Evolutionary conservation across 768 basidiomycete genomes (phyloP).

Genomic region (Pleurotus pulmonarius): DNA sequence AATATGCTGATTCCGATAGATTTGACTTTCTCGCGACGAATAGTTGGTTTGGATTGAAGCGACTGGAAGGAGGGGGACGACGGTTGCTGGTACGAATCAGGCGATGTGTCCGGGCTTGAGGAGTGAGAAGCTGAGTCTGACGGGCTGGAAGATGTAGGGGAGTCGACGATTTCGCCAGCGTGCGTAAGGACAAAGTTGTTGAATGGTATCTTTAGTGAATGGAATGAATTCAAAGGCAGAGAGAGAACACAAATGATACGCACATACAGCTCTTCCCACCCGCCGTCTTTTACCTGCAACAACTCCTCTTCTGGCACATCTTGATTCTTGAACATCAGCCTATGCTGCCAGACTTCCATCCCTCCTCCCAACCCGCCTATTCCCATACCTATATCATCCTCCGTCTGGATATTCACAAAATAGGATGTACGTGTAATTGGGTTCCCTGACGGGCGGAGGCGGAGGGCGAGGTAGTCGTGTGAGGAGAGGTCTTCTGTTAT

Average conservation of each 20-base stretch:
- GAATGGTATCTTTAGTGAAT: conserved; percentile 67
- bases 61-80: too few relatives aligned
- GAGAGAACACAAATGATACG: conserved; percentile 23
- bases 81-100: too few relatives aligned
- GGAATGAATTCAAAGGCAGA: background rate
- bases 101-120: too few relatives aligned
- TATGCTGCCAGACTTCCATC: conserved; percentile 53
- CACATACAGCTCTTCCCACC: conserved; percentile 84
- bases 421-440: conserved; percentile 78
- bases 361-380: conserved; percentile 73
- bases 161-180: conserved; percentile 48
- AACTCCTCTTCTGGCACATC: too few relatives aligned
- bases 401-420: conserved; percentile 91
- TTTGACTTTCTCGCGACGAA: conserved; percentile 72
- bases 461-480: conserved; percentile 78
- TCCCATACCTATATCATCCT: conserved; percentile 68
- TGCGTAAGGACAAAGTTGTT: conserved; percentile 72
- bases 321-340: background rate
- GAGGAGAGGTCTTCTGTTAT: conserved; percentile 79
- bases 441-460: conserved; percentile 75
- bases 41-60: conserved; percentile 44
- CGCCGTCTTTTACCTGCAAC: conserved; percentile 33
- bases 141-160: too few relatives aligned
- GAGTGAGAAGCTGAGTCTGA: too few relatives aligned
- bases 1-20: conserved; percentile 86